A percentile compares a stretch with the other conserved stretches of the same genome.
phyloP scores from a whole-genome alignment of 2,329 filamentous ascomycete genomes.

The Alternaria conjuncta region DNA sequence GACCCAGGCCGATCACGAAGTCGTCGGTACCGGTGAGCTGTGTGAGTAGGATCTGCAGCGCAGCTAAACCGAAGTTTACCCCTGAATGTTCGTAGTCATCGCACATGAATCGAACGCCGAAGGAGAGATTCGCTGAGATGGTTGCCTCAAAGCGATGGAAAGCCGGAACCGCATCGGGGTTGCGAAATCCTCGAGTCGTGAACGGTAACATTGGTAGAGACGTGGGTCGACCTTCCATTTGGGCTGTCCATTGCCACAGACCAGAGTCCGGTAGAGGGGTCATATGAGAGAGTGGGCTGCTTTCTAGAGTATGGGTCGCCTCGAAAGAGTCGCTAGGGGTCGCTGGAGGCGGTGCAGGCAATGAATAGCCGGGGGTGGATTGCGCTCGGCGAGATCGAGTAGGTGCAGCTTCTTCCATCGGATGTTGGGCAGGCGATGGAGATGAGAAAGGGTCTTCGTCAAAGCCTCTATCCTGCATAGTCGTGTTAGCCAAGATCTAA shows the following conservation, averaged over 20 bases:
- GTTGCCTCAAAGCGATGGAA: not conserved
- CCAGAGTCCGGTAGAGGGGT: not conserved
- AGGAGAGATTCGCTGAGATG: not conserved
- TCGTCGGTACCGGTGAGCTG: constrained; percentile 5
- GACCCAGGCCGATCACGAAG: constrained; percentile 2
- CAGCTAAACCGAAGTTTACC: not conserved
- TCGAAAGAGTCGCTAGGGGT: not conserved
- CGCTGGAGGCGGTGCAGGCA: not conserved
- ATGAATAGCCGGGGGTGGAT: not conserved
- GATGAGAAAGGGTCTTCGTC: not conserved
- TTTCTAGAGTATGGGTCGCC: not conserved
- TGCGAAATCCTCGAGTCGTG: not conserved
- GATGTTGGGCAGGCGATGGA: not conserved
- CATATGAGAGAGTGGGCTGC: not conserved
- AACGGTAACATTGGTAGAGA: constrained; percentile 3
- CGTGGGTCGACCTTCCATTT: not conserved
- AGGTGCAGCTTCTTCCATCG: not conserved
- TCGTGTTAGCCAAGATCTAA: not conserved
- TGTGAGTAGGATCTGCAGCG: constrained; percentile 1
- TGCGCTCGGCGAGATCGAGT: not conserved
- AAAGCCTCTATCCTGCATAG: not conserved
- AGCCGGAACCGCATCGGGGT: not conserved
- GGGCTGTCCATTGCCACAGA: not conserved
- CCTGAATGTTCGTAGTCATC: not conserved
- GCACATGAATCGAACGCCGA: not conserved